Evolutionary conservation across 2,329 filamentous ascomycete species (phyloP).

Genomic region (Botryosphaeria agaves): DNA sequence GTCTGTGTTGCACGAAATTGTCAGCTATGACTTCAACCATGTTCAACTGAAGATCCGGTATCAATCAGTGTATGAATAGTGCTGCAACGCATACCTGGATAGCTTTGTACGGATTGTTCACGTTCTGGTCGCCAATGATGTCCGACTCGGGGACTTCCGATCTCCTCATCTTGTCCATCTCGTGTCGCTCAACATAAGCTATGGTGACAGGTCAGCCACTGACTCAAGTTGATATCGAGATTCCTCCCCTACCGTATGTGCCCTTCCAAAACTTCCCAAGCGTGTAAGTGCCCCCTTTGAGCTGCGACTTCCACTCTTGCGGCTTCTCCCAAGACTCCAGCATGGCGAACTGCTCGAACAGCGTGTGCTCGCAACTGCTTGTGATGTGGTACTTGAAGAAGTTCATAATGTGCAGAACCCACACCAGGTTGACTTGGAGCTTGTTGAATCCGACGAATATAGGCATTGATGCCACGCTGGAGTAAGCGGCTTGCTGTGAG

Average conservation of each 20-base stretch:
- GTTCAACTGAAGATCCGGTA: conserved; percentile 1
- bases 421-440: conserved; percentile 24
- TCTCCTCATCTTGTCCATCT: conserved; percentile 11
- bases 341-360: conserved; percentile 17
- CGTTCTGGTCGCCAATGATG: conserved; percentile 14
- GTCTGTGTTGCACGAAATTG: conserved; percentile 10
- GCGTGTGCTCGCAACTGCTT: conserved; percentile 15
- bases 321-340: conserved; percentile 21
- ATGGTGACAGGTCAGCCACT: conserved; percentile 3
- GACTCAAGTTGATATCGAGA: background rate
- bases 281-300: conserved; percentile 15
- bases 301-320: conserved; percentile 21
- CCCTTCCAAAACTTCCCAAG: conserved; percentile 33
- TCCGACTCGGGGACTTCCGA: conserved; percentile 3
- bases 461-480: conserved; percentile 12
- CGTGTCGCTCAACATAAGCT: conserved; percentile 17
- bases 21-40: conserved; percentile 6
- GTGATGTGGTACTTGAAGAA: conserved; percentile 37
- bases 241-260: conserved; percentile 24
- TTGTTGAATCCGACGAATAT: conserved; percentile 23
- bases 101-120: conserved; percentile 10
- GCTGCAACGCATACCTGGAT: conserved; percentile 14
- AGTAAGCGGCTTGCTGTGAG: conserved; percentile 29
- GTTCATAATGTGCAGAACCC: conserved; percentile 29
- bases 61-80: conserved; percentile 12